phyloP scores from a whole-genome alignment of 2,329 filamentous ascomycete genomes.

The Thyridium curvatum region DNA sequence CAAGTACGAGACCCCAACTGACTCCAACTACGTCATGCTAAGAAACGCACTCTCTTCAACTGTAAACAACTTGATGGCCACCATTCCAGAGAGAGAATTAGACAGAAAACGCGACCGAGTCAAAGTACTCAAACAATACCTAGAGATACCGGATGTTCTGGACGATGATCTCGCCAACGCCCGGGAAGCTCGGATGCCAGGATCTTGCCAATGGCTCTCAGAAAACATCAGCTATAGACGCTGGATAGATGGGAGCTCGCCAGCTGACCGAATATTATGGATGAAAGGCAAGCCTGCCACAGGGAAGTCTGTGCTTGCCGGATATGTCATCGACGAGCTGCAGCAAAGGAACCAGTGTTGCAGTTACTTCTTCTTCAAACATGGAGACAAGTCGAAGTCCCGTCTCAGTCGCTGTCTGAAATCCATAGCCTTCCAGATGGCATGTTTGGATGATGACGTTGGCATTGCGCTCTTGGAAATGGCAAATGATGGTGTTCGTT shows the following conservation, averaged over 20 bases:
- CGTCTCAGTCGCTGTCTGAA: constrained; percentile 16
- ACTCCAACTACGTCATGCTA: constrained; percentile 24
- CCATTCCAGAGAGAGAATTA: background rate
- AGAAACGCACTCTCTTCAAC: constrained; percentile 18
- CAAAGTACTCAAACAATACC: constrained; percentile 7
- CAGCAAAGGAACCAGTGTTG: constrained; percentile 8
- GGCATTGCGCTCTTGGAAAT: constrained; percentile 12
- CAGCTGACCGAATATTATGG: constrained; percentile 16
- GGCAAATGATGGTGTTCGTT: constrained; percentile 6
- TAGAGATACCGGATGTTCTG: constrained; percentile 5
- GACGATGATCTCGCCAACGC: constrained; percentile 12
- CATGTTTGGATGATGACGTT: constrained; percentile 9
- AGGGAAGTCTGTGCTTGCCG: constrained; percentile 24
- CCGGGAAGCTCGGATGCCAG: constrained; percentile 7
- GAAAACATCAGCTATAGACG: constrained; percentile 2
- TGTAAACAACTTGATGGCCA: no score
- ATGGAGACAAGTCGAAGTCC: constrained; percentile 18
- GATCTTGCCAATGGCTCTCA: constrained; percentile 17
- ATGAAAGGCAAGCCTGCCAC: constrained; percentile 20
- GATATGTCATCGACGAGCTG: constrained; percentile 17
- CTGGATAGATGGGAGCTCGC: constrained; percentile 9
- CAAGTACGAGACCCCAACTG: constrained; percentile 21
- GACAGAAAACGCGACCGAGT: constrained; percentile 1
- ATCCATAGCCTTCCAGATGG: constrained; percentile 27
- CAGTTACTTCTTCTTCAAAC: constrained; percentile 27